These are phyloP conservation scores for Mycena chlorophos DNA, from an alignment of 768 basidiomycete species.

Conservation along the genomic window DNA sequence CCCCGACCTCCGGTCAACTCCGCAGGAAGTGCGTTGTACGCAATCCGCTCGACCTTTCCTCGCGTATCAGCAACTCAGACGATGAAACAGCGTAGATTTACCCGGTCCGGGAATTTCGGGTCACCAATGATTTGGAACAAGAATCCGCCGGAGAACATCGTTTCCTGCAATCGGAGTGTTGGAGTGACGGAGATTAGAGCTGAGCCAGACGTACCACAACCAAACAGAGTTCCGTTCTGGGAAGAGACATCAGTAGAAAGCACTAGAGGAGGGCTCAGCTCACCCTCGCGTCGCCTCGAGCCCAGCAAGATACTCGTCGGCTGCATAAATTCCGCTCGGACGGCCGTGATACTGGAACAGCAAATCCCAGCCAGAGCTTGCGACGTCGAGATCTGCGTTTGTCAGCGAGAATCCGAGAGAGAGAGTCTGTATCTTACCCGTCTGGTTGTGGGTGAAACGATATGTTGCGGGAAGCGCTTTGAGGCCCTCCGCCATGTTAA, in stretches of 20 bases:
- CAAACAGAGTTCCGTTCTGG: conserved; percentile 53
- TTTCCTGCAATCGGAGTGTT: conserved; percentile 40
- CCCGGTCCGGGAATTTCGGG: conserved; percentile 50
- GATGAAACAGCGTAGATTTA: conserved; percentile 14
- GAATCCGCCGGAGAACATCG: conserved; percentile 61
- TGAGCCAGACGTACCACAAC: conserved; percentile 43
- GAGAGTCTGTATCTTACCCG: conserved; percentile 34
- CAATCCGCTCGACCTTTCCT: conserved; percentile 44
- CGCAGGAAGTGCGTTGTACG: conserved; percentile 53
- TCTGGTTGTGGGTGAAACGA: conserved; percentile 56
- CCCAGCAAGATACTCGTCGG: conserved; percentile 60
- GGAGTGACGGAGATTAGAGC: neutral
- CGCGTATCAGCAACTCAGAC: neutral
- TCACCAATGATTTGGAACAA: conserved; percentile 59
- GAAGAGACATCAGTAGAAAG: too few relatives aligned
- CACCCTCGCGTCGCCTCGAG: conserved; percentile 55
- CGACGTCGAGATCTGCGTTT: conserved; percentile 44
- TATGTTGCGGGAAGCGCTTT: conserved; percentile 56
- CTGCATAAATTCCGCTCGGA: conserved; percentile 55
- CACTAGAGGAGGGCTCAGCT: conserved; percentile 9
- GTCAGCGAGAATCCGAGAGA: neutral
- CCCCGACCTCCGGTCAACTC: conserved; percentile 47
- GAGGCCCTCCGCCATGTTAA: conserved; percentile 58
- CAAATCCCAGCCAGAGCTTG: conserved; percentile 54
- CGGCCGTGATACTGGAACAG: conserved; percentile 60